Conservation (phyloP, 192 early-diverging fungal species). For the Martensiomyces pterosporus region DNA sequence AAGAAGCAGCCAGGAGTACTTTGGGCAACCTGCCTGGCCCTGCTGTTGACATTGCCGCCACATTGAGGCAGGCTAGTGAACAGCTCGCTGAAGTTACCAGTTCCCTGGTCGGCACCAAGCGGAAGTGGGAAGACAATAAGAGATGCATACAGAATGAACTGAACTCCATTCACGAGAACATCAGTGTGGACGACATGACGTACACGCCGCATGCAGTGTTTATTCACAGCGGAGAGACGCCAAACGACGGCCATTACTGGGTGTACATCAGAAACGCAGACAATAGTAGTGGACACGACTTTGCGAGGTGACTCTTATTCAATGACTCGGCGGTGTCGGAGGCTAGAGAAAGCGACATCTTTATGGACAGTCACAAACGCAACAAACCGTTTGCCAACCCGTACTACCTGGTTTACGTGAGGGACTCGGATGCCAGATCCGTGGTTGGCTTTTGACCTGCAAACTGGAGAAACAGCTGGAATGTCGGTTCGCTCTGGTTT, state of each 20-base stretch:
- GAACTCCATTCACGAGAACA: no score
- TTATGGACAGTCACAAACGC: slow-evolving; percentile 50
- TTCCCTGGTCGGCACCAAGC: no score
- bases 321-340: slow-evolving; percentile 68
- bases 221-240: slow-evolving; percentile 63
- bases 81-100: no score
- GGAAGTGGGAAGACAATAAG: no score
- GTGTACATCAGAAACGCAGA: slow-evolving; percentile 66
- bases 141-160: no score
- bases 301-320: slow-evolving; percentile 66
- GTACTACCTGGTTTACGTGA: slow-evolving; percentile 69
- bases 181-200: slow-evolving; percentile 28
- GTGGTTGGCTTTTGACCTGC: no score
- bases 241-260: slow-evolving; percentile 77
- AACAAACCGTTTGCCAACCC: slow-evolving; percentile 56
- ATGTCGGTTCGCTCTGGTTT: no score
- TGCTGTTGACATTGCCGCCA: no score
- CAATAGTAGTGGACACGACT: slow-evolving; percentile 9
- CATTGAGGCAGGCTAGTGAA: no score
- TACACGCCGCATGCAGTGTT: slow-evolving; percentile 76
- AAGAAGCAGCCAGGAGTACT: no score
- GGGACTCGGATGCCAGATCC: slow-evolving; percentile 17
- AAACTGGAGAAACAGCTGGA: no score
- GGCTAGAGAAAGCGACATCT: slow-evolving; percentile 54
- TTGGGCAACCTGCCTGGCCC: no score